Evolutionary conservation across 495 filamentous ascomycete genomes (phyloP).

Genomic region (Astrothelium subdiscretum): DNA sequence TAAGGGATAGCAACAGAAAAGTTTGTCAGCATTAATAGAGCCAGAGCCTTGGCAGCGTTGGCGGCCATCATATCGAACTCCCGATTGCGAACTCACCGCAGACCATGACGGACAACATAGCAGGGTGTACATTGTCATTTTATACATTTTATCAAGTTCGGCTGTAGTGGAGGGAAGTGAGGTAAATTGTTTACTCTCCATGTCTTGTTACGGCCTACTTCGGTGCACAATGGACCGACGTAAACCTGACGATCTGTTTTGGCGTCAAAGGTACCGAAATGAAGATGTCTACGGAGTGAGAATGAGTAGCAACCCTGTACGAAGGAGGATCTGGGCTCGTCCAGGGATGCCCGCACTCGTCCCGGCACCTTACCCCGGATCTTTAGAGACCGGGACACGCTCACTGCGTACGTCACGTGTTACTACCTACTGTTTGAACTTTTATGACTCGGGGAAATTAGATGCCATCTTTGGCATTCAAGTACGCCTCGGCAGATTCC

Average conservation of each 20-base stretch:
- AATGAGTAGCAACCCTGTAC: conserved; percentile 6
- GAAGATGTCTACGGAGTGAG: neutral
- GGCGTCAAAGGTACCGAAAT: neutral
- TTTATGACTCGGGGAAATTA: too few relatives aligned
- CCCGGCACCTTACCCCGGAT: neutral
- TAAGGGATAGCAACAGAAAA: conserved; percentile 8
- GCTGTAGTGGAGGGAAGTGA: neutral
- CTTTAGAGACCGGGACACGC: too few relatives aligned
- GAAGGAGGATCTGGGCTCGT: conserved; percentile 15
- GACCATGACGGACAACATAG: neutral
- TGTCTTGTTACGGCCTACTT: neutral
- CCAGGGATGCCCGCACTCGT: neutral
- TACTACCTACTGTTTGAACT: too few relatives aligned
- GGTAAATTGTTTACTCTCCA: neutral
- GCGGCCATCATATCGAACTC: neutral
- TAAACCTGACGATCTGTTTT: neutral
- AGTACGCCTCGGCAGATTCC: too few relatives aligned
- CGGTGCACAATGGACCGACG: neutral
- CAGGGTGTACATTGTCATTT: neutral
- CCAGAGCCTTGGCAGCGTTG: neutral
- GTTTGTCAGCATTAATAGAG: neutral
- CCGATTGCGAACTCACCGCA: neutral
- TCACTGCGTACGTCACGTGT: too few relatives aligned
- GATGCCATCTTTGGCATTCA: too few relatives aligned
- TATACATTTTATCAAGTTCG: neutral